Conservation (phyloP, 805 yeast genomes). For the Yueomyces sinensis region DNA sequence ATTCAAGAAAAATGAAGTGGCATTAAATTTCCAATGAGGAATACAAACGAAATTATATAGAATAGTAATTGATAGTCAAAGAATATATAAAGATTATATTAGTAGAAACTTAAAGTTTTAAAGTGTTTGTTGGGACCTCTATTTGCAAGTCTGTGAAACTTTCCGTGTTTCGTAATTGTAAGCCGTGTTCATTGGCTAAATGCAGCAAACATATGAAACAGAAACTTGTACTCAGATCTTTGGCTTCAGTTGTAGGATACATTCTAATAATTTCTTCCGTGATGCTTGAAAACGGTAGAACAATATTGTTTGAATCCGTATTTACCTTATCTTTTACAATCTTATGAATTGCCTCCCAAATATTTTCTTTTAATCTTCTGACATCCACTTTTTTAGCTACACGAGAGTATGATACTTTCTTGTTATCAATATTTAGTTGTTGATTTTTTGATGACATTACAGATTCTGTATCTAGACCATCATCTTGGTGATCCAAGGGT, state of each 20-base stretch:
- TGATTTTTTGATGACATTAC: slow-evolving; percentile 14
- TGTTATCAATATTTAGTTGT: slow-evolving; percentile 6
- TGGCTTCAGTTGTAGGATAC: slow-evolving; percentile 43
- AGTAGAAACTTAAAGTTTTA: no score
- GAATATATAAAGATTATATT: no score
- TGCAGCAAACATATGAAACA: slow-evolving; percentile 76
- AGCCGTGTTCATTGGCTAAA: slow-evolving; percentile 75
- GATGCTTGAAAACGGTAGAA: slow-evolving; percentile 31
- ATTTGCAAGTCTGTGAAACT: slow-evolving; percentile 17
- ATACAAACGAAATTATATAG: no score
- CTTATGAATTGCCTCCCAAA: slow-evolving; percentile 46
- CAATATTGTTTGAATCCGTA: not conserved
- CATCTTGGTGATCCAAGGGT: no score
- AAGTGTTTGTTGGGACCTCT: no score
- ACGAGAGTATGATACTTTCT: slow-evolving; percentile 45
- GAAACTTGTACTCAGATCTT: slow-evolving; percentile 72
- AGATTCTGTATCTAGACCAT: slow-evolving; percentile 1
- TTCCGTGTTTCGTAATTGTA: slow-evolving; percentile 38
- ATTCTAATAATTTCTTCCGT: slow-evolving; percentile 35
- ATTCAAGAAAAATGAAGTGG: no score
- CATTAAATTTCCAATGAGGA: no score
- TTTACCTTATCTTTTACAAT: slow-evolving; percentile 6
- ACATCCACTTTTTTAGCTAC: slow-evolving; percentile 75
- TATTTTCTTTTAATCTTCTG: slow-evolving; percentile 52
- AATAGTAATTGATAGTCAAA: no score